Conservation (phyloP, 495 filamentous ascomycete genomes). For the Umbilicaria muhlenbergii region DNA sequence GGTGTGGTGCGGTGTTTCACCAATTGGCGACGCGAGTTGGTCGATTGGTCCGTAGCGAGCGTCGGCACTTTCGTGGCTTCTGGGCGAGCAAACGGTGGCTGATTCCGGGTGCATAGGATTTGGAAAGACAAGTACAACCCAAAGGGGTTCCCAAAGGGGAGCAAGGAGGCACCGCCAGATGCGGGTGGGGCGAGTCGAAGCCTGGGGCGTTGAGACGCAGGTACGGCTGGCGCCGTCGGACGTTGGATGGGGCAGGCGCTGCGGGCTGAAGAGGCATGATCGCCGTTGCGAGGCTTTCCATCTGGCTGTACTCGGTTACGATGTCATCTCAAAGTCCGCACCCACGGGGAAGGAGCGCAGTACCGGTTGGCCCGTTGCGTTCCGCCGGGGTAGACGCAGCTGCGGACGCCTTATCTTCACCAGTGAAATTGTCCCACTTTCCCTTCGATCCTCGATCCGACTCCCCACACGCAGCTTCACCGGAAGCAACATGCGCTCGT, state of each 20-base stretch:
- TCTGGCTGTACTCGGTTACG: background rate
- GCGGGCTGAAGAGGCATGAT: background rate
- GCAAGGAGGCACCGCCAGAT: background rate
- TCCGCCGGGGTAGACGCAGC: too few relatives aligned
- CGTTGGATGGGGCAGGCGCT: conserved; percentile 2
- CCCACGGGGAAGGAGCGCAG: too few relatives aligned
- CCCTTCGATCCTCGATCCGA: too few relatives aligned
- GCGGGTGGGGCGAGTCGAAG: background rate
- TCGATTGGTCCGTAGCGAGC: conserved; percentile 9
- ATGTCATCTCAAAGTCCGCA: background rate
- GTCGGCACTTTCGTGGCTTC: background rate
- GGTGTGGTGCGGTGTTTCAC: conserved; percentile 16
- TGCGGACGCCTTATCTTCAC: too few relatives aligned
- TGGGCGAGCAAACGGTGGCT: too few relatives aligned
- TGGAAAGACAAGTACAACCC: conserved; percentile 94
- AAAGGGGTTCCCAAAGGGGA: conserved; percentile 23
- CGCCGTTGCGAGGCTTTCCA: background rate
- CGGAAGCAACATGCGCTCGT: too few relatives aligned
- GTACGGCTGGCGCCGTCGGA: conserved; percentile 3
- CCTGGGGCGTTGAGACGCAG: conserved; percentile 8
- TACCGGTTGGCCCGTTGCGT: too few relatives aligned
- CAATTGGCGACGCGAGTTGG: conserved; percentile 6
- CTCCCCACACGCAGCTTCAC: too few relatives aligned
- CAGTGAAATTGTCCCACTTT: too few relatives aligned
- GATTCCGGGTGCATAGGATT: conserved; percentile 43